Evolutionary conservation across 257 asterid genomes (phyloP).

Genomic region (Fraxinus pennsylvanica): DNA sequence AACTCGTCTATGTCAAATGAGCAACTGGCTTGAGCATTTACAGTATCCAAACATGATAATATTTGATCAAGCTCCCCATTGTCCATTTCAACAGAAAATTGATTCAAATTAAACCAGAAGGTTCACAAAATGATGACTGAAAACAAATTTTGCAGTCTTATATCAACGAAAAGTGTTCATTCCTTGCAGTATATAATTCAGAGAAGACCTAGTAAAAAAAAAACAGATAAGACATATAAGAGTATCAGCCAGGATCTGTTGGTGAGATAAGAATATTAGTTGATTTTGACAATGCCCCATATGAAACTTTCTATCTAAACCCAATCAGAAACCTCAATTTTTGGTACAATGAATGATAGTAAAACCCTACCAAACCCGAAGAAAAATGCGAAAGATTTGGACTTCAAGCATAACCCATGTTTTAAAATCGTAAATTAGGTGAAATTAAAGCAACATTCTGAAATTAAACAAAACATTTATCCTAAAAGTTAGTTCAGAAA

Average conservation of each 20-base stretch:
- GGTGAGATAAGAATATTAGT: not conserved
- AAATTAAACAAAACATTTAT: slow-evolving; percentile 19
- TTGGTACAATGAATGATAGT: not conserved
- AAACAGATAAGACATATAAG: not conserved
- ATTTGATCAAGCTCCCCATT: slow-evolving; percentile 51
- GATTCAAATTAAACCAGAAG: slow-evolving; percentile 12
- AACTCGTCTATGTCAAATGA: slow-evolving; percentile 63
- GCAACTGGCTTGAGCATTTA: slow-evolving; percentile 57
- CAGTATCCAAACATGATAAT: slow-evolving; percentile 47
- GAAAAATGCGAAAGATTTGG: slow-evolving; percentile 7
- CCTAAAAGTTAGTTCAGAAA: not conserved
- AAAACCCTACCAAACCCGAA: not conserved
- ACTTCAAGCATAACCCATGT: not conserved
- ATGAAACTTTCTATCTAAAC: not conserved
- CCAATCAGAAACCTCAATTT: slow-evolving; percentile 8
- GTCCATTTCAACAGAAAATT: slow-evolving; percentile 42
- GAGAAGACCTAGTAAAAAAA: not conserved
- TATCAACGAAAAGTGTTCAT: slow-evolving; percentile 1
- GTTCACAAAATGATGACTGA: not conserved
- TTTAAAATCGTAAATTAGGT: slow-evolving; percentile 14
- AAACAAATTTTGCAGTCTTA: not conserved
- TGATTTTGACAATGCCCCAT: not conserved
- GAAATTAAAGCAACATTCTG: slow-evolving; percentile 2
- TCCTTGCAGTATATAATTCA: not conserved
- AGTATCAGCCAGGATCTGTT: not conserved